Conservation (phyloP, 129 eudicot genomes). For the Artemisia argyi region DNA sequence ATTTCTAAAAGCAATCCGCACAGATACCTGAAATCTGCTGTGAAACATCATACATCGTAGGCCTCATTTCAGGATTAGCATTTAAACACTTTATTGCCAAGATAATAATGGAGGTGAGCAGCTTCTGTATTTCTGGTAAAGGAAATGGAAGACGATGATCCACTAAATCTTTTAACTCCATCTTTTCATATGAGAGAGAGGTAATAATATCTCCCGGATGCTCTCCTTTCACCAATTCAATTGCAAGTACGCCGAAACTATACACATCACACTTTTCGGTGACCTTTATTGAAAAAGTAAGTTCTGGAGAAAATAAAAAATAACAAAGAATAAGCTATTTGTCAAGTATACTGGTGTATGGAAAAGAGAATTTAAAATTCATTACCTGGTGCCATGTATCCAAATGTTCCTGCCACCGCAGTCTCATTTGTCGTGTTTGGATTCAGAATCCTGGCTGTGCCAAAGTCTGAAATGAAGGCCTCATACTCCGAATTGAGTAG, state of each 20-base stretch:
- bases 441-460: not conserved
- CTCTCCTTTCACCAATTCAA: not conserved
- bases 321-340: too few species aligned
- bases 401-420: not conserved
- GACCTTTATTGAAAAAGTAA: too few species aligned
- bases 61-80: not conserved
- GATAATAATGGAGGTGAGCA: not conserved
- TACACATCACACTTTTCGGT: not conserved
- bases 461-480: not conserved
- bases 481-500: not conserved
- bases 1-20: too few species aligned
- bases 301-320: too few species aligned
- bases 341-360: too few species aligned
- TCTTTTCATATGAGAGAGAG: not conserved
- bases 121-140: not conserved
- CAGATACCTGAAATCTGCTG: not conserved
- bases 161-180: not conserved
- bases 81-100: not conserved
- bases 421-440: not conserved
- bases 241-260: not conserved
- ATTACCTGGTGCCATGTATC: not conserved
- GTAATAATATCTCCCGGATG: not conserved
- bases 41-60: not conserved
- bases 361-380: too few species aligned
- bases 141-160: slow-evolving; percentile 6